Percentiles rank a stretch among this genome's conserved stretches.
Conservation (phyloP, 169 alveolate species). For the Cryptosporidium baileyi region DNA sequence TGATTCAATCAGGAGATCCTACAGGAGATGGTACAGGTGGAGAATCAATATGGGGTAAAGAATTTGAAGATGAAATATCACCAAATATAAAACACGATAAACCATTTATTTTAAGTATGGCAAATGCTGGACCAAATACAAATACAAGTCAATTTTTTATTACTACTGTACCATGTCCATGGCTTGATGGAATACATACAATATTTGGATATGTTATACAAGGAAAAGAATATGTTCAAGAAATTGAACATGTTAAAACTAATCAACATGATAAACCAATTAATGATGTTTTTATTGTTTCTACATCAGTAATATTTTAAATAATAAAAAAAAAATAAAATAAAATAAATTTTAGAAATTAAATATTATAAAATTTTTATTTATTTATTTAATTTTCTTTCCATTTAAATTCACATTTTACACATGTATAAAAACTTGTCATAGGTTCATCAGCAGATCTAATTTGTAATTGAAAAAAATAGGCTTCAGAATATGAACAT, state of each 20-base stretch:
- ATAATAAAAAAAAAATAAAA: neutral
- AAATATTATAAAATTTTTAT: neutral
- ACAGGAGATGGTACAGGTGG: constrained; percentile 99
- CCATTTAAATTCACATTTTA: constrained; percentile 80
- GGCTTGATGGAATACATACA: constrained; percentile 98
- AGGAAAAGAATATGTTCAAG: constrained; percentile 92
- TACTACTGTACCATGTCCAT: constrained; percentile 95
- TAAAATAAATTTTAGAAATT: neutral
- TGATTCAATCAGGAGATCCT: constrained; percentile 99
- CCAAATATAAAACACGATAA: constrained; percentile 92
- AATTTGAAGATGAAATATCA: constrained; percentile 95
- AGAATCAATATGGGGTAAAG: constrained; percentile 91
- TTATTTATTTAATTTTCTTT: constrained; percentile 73
- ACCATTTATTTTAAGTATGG: constrained; percentile 96
- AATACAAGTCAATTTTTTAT: constrained; percentile 97
- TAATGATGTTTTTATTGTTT: constrained; percentile 75
- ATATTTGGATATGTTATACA: constrained; percentile 96
- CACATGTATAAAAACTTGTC: constrained; percentile 86
- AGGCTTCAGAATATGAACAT: constrained; percentile 81
- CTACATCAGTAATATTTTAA: constrained; percentile 29
- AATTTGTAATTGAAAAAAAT: constrained; percentile 83
- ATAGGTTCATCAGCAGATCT: constrained; percentile 90
- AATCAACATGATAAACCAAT: constrained; percentile 83
- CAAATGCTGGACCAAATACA: constrained; percentile 98
- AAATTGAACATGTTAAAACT: constrained; percentile 87